A percentile compares a stretch with the other conserved stretches of the same genome.
These are phyloP conservation scores for Saccharum hybrid DNA, from an alignment of 202 grass and related monocot species.

Conservation along the genomic window DNA sequence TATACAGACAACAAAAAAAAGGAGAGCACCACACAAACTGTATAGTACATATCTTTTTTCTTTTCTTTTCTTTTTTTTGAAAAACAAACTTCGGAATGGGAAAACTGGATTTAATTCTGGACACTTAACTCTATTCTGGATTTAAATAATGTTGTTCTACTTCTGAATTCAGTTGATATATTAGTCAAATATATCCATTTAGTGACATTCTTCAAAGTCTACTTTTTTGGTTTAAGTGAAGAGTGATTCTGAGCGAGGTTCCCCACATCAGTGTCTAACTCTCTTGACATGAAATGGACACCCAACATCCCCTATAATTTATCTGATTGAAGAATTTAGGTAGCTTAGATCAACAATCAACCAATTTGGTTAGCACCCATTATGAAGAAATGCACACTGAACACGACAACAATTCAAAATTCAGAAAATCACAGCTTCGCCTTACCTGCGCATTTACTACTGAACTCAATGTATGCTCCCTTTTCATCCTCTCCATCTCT, in stretches of 20 bases:
- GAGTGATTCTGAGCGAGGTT: background rate
- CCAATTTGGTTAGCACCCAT: no score
- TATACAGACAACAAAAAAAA: background rate
- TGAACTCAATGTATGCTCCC: conserved; percentile 47
- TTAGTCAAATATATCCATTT: background rate
- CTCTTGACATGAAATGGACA: background rate
- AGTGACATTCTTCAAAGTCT: background rate
- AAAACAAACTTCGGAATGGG: background rate
- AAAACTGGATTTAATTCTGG: background rate
- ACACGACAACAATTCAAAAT: background rate
- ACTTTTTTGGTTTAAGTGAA: background rate
- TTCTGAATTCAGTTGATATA: background rate
- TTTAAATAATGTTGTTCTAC: background rate
- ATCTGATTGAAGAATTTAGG: no score
- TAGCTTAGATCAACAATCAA: no score
- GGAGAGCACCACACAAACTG: background rate
- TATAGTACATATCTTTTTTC: no score
- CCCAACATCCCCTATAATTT: no score
- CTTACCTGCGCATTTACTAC: conserved; percentile 66
- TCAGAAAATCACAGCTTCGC: background rate
- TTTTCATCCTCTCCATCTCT: conserved; percentile 52
- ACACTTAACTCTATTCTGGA: background rate
- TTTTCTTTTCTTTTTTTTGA: no score
- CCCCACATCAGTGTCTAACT: background rate
- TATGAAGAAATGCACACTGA: background rate